A percentile compares a stretch with the other conserved stretches of the same genome.
These are phyloP conservation scores for Chaetomium strumarium DNA, from an alignment of 2,329 filamentous ascomycete species.

Conservation along the genomic window DNA sequence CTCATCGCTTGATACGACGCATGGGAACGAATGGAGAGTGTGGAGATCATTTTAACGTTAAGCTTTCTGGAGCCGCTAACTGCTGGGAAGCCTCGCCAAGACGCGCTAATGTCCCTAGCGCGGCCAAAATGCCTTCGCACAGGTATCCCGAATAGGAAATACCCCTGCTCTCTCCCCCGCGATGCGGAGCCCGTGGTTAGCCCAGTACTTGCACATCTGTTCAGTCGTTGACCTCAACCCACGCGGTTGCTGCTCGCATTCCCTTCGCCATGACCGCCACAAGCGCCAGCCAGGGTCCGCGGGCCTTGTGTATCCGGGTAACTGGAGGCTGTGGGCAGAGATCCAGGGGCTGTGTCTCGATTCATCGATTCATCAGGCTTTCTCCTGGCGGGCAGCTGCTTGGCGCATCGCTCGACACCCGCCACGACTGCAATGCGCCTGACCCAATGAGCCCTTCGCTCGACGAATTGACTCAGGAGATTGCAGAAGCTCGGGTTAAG, in stretches of 20 bases:
- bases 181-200: conserved; percentile 10
- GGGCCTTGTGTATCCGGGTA: conserved; percentile 11
- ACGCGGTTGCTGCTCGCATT: background rate
- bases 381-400: conserved; percentile 9
- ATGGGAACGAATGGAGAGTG: conserved; percentile 6
- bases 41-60: conserved; percentile 11
- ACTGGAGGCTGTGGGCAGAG: conserved; percentile 15
- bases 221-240: background rate
- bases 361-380: conserved; percentile 6
- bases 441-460: conserved; percentile 4
- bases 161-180: conserved; percentile 13
- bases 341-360: conserved; percentile 16
- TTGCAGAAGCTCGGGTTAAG: conserved; percentile 1
- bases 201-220: conserved; percentile 4
- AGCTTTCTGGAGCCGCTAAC: conserved; percentile 14
- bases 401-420: conserved; percentile 9
- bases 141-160: conserved; percentile 25
- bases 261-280: conserved; percentile 1
- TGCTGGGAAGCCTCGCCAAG: conserved; percentile 20
- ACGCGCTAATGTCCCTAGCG: conserved; percentile 4
- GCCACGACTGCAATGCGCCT: conserved; percentile 8
- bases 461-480: too few relatives aligned
- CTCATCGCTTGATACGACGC: conserved; percentile 3
- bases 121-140: conserved; percentile 20
- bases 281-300: background rate